These are phyloP conservation scores for Ogataea saltuana DNA, from an alignment of 805 yeast genomes.

Conservation along the genomic window DNA sequence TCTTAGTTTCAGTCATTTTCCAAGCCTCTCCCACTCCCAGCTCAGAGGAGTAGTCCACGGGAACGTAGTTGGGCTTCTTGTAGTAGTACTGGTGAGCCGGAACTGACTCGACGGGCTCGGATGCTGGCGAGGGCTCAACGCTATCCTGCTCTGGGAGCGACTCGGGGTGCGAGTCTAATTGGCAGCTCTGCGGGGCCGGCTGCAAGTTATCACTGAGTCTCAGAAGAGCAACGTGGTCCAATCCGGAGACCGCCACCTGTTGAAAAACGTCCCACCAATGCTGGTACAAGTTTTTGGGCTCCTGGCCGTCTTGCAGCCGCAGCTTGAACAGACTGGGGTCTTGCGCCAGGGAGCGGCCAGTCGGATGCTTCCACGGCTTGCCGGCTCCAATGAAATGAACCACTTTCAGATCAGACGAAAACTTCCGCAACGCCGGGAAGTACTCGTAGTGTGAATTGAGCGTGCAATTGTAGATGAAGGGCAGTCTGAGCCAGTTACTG, in stretches of 20 bases:
- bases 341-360: conserved; percentile 6
- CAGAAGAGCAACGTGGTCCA: conserved; percentile 22
- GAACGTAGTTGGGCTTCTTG: conserved; percentile 29
- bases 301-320: conserved; percentile 2
- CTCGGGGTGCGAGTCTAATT: background rate
- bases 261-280: conserved; percentile 36
- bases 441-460: conserved; percentile 38
- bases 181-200: conserved; percentile 18
- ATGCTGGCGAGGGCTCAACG: background rate
- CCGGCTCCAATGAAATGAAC: conserved; percentile 72
- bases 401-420: conserved; percentile 43
- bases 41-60: conserved; percentile 22
- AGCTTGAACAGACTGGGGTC: conserved; percentile 18
- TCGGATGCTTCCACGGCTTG: conserved; percentile 38
- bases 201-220: conserved; percentile 24
- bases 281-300: conserved; percentile 24
- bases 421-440: conserved; percentile 35
- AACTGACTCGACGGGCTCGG: background rate
- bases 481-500: conserved; percentile 67
- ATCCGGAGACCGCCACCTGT: conserved; percentile 13
- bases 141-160: background rate
- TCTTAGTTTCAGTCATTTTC: conserved; percentile 30
- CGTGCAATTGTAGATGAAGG: conserved; percentile 86
- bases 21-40: conserved; percentile 41
- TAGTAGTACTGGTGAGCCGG: conserved; percentile 21